These are phyloP conservation scores for Termitomyces sp. DNA, from an alignment of 768 basidiomycete species.

Conservation along the genomic window DNA sequence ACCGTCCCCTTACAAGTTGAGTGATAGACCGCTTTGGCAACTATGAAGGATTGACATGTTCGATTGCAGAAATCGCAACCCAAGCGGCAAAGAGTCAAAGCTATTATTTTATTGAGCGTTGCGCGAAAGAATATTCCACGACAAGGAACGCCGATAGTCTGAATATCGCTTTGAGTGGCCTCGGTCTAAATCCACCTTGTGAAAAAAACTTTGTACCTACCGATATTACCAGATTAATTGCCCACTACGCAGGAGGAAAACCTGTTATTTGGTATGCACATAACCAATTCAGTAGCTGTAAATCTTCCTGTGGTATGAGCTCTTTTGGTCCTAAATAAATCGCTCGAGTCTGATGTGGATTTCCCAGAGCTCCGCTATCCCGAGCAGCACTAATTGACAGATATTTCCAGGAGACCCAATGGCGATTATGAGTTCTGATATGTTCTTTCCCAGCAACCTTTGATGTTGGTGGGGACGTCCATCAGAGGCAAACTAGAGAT, in stretches of 20 bases:
- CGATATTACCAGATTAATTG: background rate
- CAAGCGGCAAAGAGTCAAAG: background rate
- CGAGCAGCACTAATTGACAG: background rate
- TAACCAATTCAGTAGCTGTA: background rate
- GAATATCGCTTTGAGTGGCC: background rate
- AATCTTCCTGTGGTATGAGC: background rate
- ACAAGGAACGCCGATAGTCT: background rate
- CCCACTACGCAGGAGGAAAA: background rate
- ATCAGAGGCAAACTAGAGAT: background rate
- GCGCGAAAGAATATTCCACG: background rate
- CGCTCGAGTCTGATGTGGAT: background rate
- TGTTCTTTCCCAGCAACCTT: background rate
- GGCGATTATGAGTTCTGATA: background rate
- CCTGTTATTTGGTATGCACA: background rate
- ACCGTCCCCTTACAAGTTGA: no score
- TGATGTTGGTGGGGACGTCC: no score
- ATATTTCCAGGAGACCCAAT: background rate
- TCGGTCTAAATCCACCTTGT: no score
- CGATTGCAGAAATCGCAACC: background rate
- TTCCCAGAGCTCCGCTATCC: background rate
- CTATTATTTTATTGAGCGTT: background rate
- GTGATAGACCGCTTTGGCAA: background rate
- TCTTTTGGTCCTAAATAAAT: background rate
- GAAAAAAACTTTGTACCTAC: background rate
- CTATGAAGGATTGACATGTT: background rate